Percentiles rank a stretch among this genome's conserved stretches.
Evolutionary conservation across 306 rosid species (phyloP).

Genomic region (Citrullus amarus): DNA sequence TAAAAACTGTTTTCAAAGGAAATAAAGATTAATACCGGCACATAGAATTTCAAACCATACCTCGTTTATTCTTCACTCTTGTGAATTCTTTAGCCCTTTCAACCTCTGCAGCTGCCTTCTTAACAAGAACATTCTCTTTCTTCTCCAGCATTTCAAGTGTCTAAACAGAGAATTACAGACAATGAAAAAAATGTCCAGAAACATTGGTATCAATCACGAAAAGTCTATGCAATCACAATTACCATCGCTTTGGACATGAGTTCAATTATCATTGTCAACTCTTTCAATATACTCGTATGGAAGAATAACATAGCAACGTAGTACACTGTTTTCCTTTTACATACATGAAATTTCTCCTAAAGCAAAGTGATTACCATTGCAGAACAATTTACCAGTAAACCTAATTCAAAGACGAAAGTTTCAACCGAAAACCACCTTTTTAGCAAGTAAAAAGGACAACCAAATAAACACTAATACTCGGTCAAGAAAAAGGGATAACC

Average conservation of each 20-base stretch:
- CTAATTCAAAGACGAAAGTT: not conserved
- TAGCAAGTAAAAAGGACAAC: not conserved
- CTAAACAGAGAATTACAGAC: slow-evolving; percentile 24
- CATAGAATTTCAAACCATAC: slow-evolving; percentile 22
- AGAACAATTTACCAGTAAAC: not conserved
- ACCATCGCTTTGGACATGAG: not conserved
- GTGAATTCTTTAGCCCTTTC: slow-evolving; percentile 90
- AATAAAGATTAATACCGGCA: not conserved
- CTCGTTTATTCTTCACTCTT: slow-evolving; percentile 75
- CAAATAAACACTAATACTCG: not conserved
- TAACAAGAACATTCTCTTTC: slow-evolving; percentile 79
- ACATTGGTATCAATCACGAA: not conserved
- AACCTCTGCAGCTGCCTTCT: slow-evolving; percentile 73
- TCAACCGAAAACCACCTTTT: not conserved
- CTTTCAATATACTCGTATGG: not conserved
- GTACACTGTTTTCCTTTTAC: not conserved
- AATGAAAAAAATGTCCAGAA: not conserved
- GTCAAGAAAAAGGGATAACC: not conserved
- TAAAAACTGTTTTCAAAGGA: not conserved
- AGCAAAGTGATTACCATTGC: not conserved
- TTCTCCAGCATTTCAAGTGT: slow-evolving; percentile 98
- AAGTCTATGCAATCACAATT: not conserved
- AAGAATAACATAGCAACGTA: not conserved
- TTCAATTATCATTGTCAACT: not conserved
- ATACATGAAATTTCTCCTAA: not conserved